A percentile compares a stretch with the other conserved stretches of the same genome.
These are phyloP conservation scores for Pseudohalonectria lignicola DNA, from an alignment of 2,329 filamentous ascomycete species.

Conservation along the genomic window DNA sequence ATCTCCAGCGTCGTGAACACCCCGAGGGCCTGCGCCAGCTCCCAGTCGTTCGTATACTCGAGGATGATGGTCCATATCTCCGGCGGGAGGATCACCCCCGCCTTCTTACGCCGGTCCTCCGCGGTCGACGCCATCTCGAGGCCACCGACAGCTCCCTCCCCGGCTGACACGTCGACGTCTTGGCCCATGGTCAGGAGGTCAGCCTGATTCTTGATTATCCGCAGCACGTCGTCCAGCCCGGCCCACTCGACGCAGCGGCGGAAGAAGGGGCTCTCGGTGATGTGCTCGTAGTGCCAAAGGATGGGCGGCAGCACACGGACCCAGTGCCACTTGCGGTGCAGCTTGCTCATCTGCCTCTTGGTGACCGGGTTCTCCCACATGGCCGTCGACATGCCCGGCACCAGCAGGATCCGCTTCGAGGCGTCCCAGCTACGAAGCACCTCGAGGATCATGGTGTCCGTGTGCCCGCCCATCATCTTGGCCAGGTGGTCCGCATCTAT, in stretches of 20 bases:
- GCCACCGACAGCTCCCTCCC: not conserved
- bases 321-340: slow-evolving; percentile 79
- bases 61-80: slow-evolving; percentile 88
- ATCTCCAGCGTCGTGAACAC: slow-evolving; percentile 69
- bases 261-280: slow-evolving; percentile 16
- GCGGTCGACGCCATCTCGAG: slow-evolving; percentile 10
- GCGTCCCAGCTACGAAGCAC: slow-evolving; percentile 79
- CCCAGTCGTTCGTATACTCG: slow-evolving; percentile 80
- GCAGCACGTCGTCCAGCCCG: slow-evolving; percentile 59
- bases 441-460: slow-evolving; percentile 70
- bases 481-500: slow-evolving; percentile 77
- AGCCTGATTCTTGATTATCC: slow-evolving; percentile 66
- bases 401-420: slow-evolving; percentile 72
- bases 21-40: slow-evolving; percentile 69
- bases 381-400: slow-evolving; percentile 78
- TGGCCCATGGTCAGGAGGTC: slow-evolving; percentile 64
- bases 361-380: slow-evolving; percentile 91
- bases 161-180: slow-evolving; percentile 49
- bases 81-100: slow-evolving; percentile 50
- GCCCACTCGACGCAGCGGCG: slow-evolving; percentile 50
- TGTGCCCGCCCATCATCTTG: slow-evolving; percentile 78
- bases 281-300: slow-evolving; percentile 64
- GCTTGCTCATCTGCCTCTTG: slow-evolving; percentile 75
- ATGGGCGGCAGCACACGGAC: slow-evolving; percentile 71
- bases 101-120: slow-evolving; percentile 15